A percentile compares a stretch with the other conserved stretches of the same genome.
These are phyloP conservation scores for Azolla pinnata DNA, from an alignment of 75 land plant genomes.

Conservation along the genomic window DNA sequence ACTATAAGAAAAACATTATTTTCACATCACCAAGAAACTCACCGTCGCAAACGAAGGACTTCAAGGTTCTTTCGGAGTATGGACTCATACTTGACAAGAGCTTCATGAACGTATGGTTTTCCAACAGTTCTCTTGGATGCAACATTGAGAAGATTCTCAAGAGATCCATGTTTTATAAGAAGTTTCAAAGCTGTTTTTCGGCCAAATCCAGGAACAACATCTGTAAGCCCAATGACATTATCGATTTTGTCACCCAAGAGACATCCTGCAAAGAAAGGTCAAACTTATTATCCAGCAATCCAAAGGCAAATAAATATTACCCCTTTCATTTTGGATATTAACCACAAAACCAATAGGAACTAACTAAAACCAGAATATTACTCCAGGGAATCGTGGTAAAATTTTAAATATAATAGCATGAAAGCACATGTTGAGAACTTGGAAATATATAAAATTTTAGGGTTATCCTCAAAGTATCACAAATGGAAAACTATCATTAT, in stretches of 20 bases:
- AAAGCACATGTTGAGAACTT: no score
- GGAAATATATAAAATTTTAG: no score
- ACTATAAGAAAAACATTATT: neutral
- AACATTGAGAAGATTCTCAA: constrained; percentile 59
- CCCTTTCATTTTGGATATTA: no score
- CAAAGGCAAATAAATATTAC: no score
- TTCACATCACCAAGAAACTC: neutral
- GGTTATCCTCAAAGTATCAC: no score
- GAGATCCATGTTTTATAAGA: constrained; percentile 71
- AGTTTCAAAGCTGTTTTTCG: constrained; percentile 85
- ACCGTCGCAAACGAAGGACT: constrained; percentile 69
- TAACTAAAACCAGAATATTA: no score
- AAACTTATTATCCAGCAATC: no score
- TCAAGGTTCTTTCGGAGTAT: constrained; percentile 53
- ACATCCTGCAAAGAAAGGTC: no score
- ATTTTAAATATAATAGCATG: no score
- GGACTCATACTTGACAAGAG: constrained; percentile 61
- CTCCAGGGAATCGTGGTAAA: no score
- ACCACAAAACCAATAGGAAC: no score
- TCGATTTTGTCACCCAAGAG: constrained; percentile 78
- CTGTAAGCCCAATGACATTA: constrained; percentile 70
- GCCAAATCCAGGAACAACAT: constrained; percentile 81
- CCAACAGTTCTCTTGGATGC: constrained; percentile 81
- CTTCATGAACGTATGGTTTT: constrained; percentile 74
- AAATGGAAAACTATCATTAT: no score